These are phyloP conservation scores for Globisporangium mamillatum DNA, from an alignment of 352 stramenopile species.

Conservation along the genomic window DNA sequence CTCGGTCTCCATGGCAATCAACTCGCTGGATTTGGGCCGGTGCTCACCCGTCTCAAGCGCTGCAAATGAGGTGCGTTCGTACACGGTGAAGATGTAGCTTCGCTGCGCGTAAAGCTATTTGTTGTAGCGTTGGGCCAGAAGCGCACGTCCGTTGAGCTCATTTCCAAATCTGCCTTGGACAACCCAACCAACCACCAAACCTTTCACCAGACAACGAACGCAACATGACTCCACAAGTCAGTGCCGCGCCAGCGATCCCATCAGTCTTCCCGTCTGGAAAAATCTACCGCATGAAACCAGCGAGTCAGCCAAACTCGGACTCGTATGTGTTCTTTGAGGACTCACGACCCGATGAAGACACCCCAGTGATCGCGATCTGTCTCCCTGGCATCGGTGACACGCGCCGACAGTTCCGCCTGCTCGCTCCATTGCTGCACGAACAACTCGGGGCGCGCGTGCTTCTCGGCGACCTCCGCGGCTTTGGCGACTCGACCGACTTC, in stretches of 20 bases:
- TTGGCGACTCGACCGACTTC: conserved; percentile 38
- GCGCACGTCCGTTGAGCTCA: neutral
- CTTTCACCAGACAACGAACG: neutral
- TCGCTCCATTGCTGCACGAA: conserved; percentile 38
- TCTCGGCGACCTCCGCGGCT: conserved; percentile 40
- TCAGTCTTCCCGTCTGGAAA: conserved; percentile 25
- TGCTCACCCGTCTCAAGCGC: neutral
- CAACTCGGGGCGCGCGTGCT: conserved; percentile 29
- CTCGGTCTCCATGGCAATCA: neutral
- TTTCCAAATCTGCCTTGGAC: neutral
- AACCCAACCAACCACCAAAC: neutral
- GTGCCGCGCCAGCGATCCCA: neutral
- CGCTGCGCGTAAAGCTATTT: neutral
- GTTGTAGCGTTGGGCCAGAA: neutral
- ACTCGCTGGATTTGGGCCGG: neutral
- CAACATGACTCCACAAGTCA: conserved; percentile 3
- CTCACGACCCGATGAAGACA: conserved; percentile 22
- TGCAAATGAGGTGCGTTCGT: neutral
- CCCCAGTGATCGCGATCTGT: conserved; percentile 29
- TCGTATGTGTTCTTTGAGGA: conserved; percentile 38
- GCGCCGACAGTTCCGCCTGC: conserved; percentile 35
- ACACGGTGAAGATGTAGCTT: neutral
- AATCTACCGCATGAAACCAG: conserved; percentile 20
- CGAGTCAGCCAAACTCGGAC: neutral
- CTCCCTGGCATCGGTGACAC: conserved; percentile 42